Conservation (phyloP, 495 filamentous ascomycete species). For the Aspergillus homomorphus region DNA sequence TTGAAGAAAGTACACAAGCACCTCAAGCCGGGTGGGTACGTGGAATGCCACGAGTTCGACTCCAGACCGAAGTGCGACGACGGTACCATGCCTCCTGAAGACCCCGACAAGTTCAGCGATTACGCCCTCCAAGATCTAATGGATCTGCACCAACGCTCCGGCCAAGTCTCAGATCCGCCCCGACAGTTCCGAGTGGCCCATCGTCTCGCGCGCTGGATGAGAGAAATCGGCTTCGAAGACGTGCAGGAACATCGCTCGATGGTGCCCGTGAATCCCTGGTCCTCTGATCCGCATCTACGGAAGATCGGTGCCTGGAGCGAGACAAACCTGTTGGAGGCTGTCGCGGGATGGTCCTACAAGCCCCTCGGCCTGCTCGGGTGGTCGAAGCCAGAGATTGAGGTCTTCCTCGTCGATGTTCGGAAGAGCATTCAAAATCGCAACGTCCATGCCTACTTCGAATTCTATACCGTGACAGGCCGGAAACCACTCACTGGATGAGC, state of each 20-base stretch:
- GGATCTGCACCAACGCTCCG: conserved; percentile 45
- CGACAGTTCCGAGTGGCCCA: conserved; percentile 52
- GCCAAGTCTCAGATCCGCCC: conserved; percentile 45
- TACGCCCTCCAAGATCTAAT: conserved; percentile 52
- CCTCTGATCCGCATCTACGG: conserved; percentile 51
- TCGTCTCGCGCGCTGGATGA: conserved; percentile 53
- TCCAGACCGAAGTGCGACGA: conserved; percentile 60
- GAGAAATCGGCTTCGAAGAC: conserved; percentile 61
- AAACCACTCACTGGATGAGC: conserved; percentile 40
- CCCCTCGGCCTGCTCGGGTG: conserved; percentile 42
- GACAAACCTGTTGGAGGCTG: conserved; percentile 38
- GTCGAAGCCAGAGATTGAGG: conserved; percentile 52
- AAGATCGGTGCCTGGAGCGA: conserved; percentile 46
- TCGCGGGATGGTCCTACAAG: conserved; percentile 49
- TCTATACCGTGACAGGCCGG: conserved; percentile 53
- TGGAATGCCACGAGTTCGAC: conserved; percentile 63
- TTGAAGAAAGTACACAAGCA: conserved; percentile 45
- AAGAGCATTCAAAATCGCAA: conserved; percentile 51
- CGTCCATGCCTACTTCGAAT: conserved; percentile 54
- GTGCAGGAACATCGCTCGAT: conserved; percentile 54
- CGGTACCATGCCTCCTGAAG: conserved; percentile 50
- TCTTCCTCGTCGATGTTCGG: conserved; percentile 58
- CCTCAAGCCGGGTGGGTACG: conserved; percentile 61
- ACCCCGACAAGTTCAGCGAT: conserved; percentile 39
- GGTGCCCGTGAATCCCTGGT: conserved; percentile 60